phyloP scores from a whole-genome alignment of 257 asterid species.

The Fraxinus pennsylvanica region DNA sequence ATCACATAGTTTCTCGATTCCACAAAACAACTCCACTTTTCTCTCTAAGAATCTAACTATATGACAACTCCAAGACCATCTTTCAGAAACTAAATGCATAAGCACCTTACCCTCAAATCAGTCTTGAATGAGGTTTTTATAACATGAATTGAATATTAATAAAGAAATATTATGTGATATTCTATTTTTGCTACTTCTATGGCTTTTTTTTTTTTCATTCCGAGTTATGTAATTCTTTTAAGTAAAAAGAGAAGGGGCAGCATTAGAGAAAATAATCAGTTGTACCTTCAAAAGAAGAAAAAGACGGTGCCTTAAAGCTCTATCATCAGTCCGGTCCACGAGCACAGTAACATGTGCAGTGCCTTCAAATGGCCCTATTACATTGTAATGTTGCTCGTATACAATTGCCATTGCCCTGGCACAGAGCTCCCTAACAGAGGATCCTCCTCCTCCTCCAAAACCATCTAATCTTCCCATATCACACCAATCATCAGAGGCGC shows the following conservation, averaged over 20 bases:
- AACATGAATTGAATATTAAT: slow-evolving; percentile 6
- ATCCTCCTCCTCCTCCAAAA: slow-evolving; percentile 99
- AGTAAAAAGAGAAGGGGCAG: background rate
- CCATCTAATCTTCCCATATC: slow-evolving; percentile 99
- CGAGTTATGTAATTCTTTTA: background rate
- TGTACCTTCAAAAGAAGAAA: slow-evolving; percentile 92
- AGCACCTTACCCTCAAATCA: slow-evolving; percentile 1
- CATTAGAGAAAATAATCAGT: background rate
- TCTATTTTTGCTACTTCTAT: background rate
- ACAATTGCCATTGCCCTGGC: slow-evolving; percentile 99
- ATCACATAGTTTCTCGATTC: background rate
- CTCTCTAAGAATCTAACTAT: background rate
- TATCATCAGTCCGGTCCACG: slow-evolving; percentile 95
- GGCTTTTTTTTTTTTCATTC: background rate
- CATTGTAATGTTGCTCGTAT: slow-evolving; percentile 82
- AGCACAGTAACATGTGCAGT: slow-evolving; percentile 94
- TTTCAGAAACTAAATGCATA: background rate
- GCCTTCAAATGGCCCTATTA: slow-evolving; percentile 92
- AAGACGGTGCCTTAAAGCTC: slow-evolving; percentile 98
- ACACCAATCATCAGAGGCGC: slow-evolving; percentile 98
- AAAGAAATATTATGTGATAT: background rate
- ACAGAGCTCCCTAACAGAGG: slow-evolving; percentile 97
- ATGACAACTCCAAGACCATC: slow-evolving; percentile 3
- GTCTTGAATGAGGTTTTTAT: slow-evolving; percentile 6
- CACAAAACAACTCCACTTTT: background rate